Base-by-base conservation (phyloP, 352 stramenopile genomes). In the Pilasporangium apinafurcum region DNA sequence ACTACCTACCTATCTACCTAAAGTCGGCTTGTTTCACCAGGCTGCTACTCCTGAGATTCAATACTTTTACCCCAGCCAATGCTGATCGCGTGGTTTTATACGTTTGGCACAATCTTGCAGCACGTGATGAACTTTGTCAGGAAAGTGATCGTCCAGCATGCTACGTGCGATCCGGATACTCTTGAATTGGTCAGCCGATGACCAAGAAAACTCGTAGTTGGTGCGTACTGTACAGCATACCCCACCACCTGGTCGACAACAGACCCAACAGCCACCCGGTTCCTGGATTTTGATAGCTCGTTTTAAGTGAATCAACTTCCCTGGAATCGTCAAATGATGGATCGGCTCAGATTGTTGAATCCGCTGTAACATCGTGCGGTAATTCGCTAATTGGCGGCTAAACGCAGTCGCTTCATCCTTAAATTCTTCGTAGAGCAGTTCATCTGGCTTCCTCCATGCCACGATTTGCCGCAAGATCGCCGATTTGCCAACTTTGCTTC, bases 91-190 rank as follows among this genome's bases (percentile, higher is more conserved):
- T 33, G 53, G 65, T n/a, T 59, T 47, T 62, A 83, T 48, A 26
- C 59, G 56, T 52, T 82, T 67, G 28, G 79, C 68, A 39, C 79
- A 92, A 48, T 93, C 78, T 38, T 92, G 70, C 6, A 94, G 66
- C 34, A 94, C 82, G 48, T 82, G 76, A 53, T 94, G 78, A 4
- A 94, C 80, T 48, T 92, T 94, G 60, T 94, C 80, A 1, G 82
- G 80, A 38, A 94, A 94, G 46, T 94, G 83, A 37, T 94, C 80
- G 58, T 92, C 80, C 17, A 94, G 60, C 80, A 94, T 94, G 21
- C 80, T 92, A 17, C 80, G 78, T 12, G 68, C 73, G 21, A 94
- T 91, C 38, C 72, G 65, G 29, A 92, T 91, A 38, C 63, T 73
- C 44, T 66, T 59, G 44, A 93, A 93, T 35, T 80, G 52, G 5